Evolutionary conservation across 305 asterid species (phyloP).

Genomic region (Caryopteris hybrid): DNA sequence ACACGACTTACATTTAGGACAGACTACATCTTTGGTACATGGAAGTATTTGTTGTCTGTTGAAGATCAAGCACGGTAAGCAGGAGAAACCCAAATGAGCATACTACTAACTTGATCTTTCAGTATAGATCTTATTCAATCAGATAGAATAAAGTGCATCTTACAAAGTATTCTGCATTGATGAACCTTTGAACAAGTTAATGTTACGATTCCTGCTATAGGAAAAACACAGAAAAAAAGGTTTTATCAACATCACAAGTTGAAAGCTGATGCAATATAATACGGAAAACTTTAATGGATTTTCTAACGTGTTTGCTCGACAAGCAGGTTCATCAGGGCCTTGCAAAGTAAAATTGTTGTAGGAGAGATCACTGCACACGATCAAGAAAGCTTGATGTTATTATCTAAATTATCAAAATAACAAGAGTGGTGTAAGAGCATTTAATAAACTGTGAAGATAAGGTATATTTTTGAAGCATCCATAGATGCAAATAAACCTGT

Average conservation of each 20-base stretch:
- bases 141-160: constrained; percentile 29
- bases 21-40: constrained; percentile 33
- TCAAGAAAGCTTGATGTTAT: constrained; percentile 22
- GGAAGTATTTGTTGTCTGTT: constrained; percentile 49
- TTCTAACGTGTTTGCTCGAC: constrained; percentile 60
- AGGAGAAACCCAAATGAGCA: constrained; percentile 2
- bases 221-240: constrained; percentile 11
- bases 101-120: constrained; percentile 1
- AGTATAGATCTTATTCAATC: neutral
- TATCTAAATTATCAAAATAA: neutral
- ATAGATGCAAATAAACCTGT: neutral
- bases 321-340: constrained; percentile 68
- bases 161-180: constrained; percentile 51
- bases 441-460: neutral
- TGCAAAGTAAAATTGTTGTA: constrained; percentile 84
- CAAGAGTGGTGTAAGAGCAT: neutral
- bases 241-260: constrained; percentile 15
- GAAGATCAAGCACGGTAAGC: constrained; percentile 27
- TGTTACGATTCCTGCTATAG: constrained; percentile 49
- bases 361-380: constrained; percentile 77
- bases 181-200: constrained; percentile 80
- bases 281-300: constrained; percentile 9
- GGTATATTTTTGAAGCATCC: neutral
- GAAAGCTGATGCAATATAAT: constrained; percentile 3
- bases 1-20: constrained; percentile 44